phyloP scores from a whole-genome alignment of 306 rosid genomes.

The Vigna reflexopilosa region DNA sequence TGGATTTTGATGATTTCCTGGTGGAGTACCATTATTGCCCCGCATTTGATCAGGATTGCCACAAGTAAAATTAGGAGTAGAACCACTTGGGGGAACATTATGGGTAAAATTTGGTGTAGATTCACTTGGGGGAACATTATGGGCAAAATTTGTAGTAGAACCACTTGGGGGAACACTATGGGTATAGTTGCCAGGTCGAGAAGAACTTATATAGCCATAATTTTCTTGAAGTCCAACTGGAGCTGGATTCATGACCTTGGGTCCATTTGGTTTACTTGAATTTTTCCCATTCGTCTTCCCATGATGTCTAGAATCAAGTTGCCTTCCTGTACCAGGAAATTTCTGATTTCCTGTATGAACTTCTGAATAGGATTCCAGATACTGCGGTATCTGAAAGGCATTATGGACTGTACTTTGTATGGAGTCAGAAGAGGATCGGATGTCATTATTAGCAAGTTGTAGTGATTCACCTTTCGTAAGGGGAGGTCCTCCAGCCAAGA shows the following conservation, averaged over 20 bases:
- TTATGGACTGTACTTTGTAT: conserved; percentile 50
- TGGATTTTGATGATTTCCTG: conserved; percentile 53
- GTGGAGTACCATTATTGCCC: conserved; percentile 52
- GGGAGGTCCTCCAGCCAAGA: conserved; percentile 80
- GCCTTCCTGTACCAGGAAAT: conserved; percentile 54
- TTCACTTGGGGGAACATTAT: too few species aligned
- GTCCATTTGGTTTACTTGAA: conserved; percentile 55
- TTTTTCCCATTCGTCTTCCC: conserved; percentile 60
- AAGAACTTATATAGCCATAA: conserved; percentile 47
- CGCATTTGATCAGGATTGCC: conserved; percentile 57
- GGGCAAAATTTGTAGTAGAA: conserved; percentile 51
- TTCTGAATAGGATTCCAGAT: conserved; percentile 46
- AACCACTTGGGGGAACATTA: conserved; percentile 47
- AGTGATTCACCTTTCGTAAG: conserved; percentile 64
- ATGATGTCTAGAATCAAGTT: conserved; percentile 59
- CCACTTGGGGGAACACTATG: conserved; percentile 45
- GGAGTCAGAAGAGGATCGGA: conserved; percentile 46
- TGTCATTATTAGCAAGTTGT: conserved; percentile 56
- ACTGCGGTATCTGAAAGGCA: conserved; percentile 46
- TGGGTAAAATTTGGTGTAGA: conserved; percentile 4
- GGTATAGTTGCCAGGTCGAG: conserved; percentile 43
- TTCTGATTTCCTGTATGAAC: conserved; percentile 58
- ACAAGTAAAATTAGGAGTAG: conserved; percentile 53
- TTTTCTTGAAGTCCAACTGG: conserved; percentile 62
- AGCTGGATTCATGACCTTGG: conserved; percentile 53